Evolutionary conservation across 2,329 filamentous ascomycete genomes (phyloP).

Genomic region (Talaromyces sp.): DNA sequence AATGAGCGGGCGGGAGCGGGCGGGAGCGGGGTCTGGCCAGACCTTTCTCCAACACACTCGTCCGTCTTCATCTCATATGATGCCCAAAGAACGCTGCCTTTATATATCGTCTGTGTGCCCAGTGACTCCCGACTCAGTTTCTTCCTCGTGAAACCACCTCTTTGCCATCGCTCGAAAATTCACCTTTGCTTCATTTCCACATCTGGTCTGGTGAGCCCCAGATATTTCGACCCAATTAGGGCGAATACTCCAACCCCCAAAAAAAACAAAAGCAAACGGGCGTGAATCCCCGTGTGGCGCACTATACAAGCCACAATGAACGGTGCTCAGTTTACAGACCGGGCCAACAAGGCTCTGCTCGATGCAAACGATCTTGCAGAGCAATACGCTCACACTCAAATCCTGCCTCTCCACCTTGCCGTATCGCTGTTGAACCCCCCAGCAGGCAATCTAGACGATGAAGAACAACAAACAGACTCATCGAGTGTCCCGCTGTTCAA

Average conservation of each 20-base stretch:
- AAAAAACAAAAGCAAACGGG: neutral
- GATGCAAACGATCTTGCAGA: conserved; percentile 84
- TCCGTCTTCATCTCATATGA: neutral
- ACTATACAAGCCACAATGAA: conserved; percentile 27
- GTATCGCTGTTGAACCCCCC: conserved; percentile 48
- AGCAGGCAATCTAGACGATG: conserved; percentile 42
- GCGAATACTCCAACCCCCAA: neutral
- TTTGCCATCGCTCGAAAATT: neutral
- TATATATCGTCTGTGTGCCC: conserved; percentile 5
- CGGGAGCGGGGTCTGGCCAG: conserved; percentile 5
- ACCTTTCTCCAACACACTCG: neutral
- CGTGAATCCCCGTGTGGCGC: neutral
- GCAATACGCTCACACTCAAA: conserved; percentile 86
- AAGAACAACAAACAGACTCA: conserved; percentile 63
- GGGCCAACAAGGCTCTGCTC: conserved; percentile 81
- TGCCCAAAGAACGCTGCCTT: neutral
- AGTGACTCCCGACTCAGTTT: neutral
- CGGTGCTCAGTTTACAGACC: conserved; percentile 75
- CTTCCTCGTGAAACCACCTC: neutral
- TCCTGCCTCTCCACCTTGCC: conserved; percentile 84
- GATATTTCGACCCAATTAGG: neutral
- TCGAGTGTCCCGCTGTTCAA: conserved; percentile 74
- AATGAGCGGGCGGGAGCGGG: conserved; percentile 11
- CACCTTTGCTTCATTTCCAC: neutral
- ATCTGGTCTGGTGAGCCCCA: neutral